phyloP scores from a whole-genome alignment of 495 filamentous ascomycete genomes.

The Usnea hakonensis region DNA sequence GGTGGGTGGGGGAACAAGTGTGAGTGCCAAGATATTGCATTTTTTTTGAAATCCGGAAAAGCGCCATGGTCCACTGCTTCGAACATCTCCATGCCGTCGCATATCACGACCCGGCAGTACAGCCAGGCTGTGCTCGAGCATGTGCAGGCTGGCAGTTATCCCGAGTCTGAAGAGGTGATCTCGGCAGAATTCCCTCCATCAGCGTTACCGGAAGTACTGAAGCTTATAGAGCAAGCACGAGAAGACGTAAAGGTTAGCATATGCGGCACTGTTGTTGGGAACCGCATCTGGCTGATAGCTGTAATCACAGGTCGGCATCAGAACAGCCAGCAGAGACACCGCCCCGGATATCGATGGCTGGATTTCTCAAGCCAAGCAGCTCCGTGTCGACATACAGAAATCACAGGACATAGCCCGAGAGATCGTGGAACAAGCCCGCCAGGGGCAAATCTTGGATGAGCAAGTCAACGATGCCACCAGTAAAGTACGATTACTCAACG shows the following conservation, averaged over 20 bases:
- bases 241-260: constrained; percentile 57
- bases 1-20: too few species aligned
- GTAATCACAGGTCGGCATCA: constrained; percentile 56
- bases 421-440: constrained; percentile 65
- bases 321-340: constrained; percentile 60
- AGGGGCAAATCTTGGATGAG: constrained; percentile 50
- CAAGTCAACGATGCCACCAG: constrained; percentile 56
- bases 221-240: constrained; percentile 57
- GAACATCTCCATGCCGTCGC: constrained; percentile 24
- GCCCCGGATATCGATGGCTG: constrained; percentile 74
- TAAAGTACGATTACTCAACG: constrained; percentile 63
- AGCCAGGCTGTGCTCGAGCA: constrained; percentile 65
- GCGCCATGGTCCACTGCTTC: neutral
- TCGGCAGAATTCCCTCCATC: constrained; percentile 52
- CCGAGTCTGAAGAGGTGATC: constrained; percentile 60
- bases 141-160: constrained; percentile 62
- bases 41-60: too few species aligned
- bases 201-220: constrained; percentile 54
- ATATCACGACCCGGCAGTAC: constrained; percentile 36
- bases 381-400: constrained; percentile 72
- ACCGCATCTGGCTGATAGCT: neutral
- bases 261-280: neutral
- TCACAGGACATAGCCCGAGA: constrained; percentile 64
- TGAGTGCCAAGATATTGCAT: too few species aligned
- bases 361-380: constrained; percentile 72